These are phyloP conservation scores for Excoecaria agallocha DNA, from an alignment of 345 rosid genomes.

Conservation along the genomic window DNA sequence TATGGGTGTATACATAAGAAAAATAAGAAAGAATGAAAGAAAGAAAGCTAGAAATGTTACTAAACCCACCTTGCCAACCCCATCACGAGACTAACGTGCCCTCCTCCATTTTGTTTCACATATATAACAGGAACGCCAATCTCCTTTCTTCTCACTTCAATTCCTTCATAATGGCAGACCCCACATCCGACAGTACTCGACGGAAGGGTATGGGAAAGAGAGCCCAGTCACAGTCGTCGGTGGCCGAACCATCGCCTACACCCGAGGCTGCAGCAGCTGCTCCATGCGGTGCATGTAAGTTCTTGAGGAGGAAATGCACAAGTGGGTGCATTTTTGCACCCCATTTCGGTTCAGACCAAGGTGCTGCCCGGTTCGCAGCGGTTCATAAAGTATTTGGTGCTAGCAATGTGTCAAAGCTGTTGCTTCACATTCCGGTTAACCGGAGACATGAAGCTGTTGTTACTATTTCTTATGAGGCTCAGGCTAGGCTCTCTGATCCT, in stretches of 20 bases:
- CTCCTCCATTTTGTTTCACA: constrained; percentile 27
- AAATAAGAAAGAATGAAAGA: constrained; percentile 5
- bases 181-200: constrained; percentile 41
- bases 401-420: constrained; percentile 82
- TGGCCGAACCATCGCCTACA: constrained; percentile 10
- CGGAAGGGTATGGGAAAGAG: constrained; percentile 44
- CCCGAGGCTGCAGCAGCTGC: constrained; percentile 30
- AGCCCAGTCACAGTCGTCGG: neutral
- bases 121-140: constrained; percentile 45
- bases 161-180: constrained; percentile 51
- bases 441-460: constrained; percentile 90
- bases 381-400: constrained; percentile 98
- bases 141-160: constrained; percentile 28
- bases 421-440: constrained; percentile 74
- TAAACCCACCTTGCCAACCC: constrained; percentile 60
- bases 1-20: neutral
- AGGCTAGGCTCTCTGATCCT: constrained; percentile 93
- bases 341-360: constrained; percentile 87
- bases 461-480: constrained; percentile 91
- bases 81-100: constrained; percentile 86
- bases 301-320: constrained; percentile 90
- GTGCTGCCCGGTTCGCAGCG: constrained; percentile 89
- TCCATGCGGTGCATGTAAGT: constrained; percentile 97
- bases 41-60: constrained; percentile 34
- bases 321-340: constrained; percentile 94